Base-by-base conservation (phyloP, 2,329 filamentous ascomycete genomes). In the Apiospora pterosperma region DNA sequence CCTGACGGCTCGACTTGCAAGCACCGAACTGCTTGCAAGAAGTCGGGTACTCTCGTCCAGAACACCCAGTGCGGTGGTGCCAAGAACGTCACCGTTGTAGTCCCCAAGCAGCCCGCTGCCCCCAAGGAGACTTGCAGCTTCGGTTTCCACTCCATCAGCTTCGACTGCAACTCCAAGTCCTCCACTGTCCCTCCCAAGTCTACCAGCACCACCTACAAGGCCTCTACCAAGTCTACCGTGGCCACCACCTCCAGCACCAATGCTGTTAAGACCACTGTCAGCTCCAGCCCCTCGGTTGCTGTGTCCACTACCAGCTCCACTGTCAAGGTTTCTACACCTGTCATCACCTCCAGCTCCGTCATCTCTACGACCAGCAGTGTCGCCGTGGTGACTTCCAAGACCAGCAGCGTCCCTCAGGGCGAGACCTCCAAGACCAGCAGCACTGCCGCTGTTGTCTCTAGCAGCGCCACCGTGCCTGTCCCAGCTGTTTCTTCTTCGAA, bases 1-100 rank as follows among this genome's bases (percentile, higher is more conserved):
- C 85, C 88, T 2, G 92, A 95, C 76, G 92, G 92, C 71, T 89
- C 87, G 16, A 86, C 78, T 66, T 98, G 95, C 88, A 95, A 92
- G 81, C 91, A 96, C 72, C 88, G 87, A 67, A 82, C 86, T 69
- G 75, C 83, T 62, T 96, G 92, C 86, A 86, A 83, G 68, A 81
- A 84, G 63, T 81, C 84, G 19, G 92, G 92, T 72, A 89, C 88
- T 65, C 86, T 85, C 59, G 84, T 97, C 72, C 80, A 87, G 79
- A 97, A 97, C 86, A 87, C 82, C 67, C 93, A 97, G 84, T 98
- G 95, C 77, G 95, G 93, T 86, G 94, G 94, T 78, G 94, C 95
- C 69, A 92, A 85, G 76, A 89, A 88, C 65, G 93, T 97, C 67
- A 88, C 86, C 63, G 89, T 97, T 76, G 79, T 88, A 76, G 88